Base-by-base conservation (phyloP, 805 yeast genomes). In the Zygoascus tannicola region DNA sequence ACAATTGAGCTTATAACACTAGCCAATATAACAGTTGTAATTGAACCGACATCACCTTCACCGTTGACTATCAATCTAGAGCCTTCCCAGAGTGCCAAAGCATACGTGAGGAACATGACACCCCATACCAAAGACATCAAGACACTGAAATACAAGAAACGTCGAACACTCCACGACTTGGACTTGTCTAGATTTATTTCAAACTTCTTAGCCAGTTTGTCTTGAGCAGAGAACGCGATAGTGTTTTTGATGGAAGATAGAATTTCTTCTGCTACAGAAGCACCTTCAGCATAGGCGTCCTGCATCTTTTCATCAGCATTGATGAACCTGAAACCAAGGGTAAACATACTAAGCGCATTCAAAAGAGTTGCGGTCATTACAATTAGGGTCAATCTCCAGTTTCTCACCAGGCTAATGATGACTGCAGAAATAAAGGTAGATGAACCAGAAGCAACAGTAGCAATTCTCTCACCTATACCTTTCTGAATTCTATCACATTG, bases 51-150 rank as follows among this genome's bases (percentile, higher is more conserved):
- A 22, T 47, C 40, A 14, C 60, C 43, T 16, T 52, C 54, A 8
- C 64, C 66, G 20, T 51, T 38, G 8, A 55, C 65, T 28, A 65
- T 52, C 26, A 66, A 48, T 16, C 71, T 58, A 3, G 70, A 63
- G 5, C 71, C 71, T 44, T 66, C 65, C 70, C 71, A 67, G 48
- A 63, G 66, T 1, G 71, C 61, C 20, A 68, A 50, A 3, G 70
- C 68, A 44, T 67, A 69, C 19, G 61, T 58, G 43, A 55, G 51
- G 50, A 63, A 67, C 35, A 65, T 52, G 5, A 57, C 54, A 2
- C 60, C 48, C 66, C 67, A 64, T 14, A 66, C 53, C 14, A 54
- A 41, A 8, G 65, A 68, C 12, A 63, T 52, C 68, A 66, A 61
- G 34, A 56, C 21, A 12, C 65, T 57, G 33, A 63, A 47, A 2